Conservation (phyloP, 352 stramenopile genomes). For the Pythium apleroticum region DNA sequence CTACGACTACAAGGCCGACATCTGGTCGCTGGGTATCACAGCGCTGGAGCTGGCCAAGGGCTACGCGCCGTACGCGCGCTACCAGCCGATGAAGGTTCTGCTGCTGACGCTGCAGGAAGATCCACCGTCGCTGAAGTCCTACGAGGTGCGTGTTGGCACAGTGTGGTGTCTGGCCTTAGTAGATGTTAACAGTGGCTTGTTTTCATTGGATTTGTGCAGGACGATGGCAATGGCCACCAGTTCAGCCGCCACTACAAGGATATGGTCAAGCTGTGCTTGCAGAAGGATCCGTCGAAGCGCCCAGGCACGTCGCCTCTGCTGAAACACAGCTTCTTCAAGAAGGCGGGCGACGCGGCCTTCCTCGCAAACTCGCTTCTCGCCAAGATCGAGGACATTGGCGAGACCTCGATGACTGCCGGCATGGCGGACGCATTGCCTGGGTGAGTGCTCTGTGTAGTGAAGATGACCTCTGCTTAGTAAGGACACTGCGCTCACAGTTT, state of each 20-base stretch:
- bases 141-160: slow-evolving; percentile 56
- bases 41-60: slow-evolving; percentile 98
- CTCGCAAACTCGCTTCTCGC: slow-evolving; percentile 61
- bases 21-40: slow-evolving; percentile 99
- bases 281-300: slow-evolving; percentile 86
- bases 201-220: slow-evolving; percentile 29
- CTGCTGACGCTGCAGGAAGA: slow-evolving; percentile 97
- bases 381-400: slow-evolving; percentile 87
- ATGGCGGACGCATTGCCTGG: slow-evolving; percentile 80
- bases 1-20: slow-evolving; percentile 97
- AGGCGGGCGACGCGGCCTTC: slow-evolving; percentile 70
- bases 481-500: not conserved
- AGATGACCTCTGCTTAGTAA: not conserved
- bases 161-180: slow-evolving; percentile 1
- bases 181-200: not conserved
- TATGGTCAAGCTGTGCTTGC: slow-evolving; percentile 87
- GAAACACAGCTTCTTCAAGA: slow-evolving; percentile 91
- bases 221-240: slow-evolving; percentile 80
- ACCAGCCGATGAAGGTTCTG: slow-evolving; percentile 98
- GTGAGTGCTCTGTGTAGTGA: slow-evolving; percentile 33
- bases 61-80: slow-evolving; percentile 97
- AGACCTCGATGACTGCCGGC: slow-evolving; percentile 84
- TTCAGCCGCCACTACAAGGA: slow-evolving; percentile 88
- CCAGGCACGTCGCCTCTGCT: slow-evolving; percentile 77
- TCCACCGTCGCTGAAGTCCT: slow-evolving; percentile 90